Percentiles rank a stretch among this genome's conserved stretches.
Conservation (phyloP, 176 grass and related monocot species). For the Eragrostis curvula region DNA sequence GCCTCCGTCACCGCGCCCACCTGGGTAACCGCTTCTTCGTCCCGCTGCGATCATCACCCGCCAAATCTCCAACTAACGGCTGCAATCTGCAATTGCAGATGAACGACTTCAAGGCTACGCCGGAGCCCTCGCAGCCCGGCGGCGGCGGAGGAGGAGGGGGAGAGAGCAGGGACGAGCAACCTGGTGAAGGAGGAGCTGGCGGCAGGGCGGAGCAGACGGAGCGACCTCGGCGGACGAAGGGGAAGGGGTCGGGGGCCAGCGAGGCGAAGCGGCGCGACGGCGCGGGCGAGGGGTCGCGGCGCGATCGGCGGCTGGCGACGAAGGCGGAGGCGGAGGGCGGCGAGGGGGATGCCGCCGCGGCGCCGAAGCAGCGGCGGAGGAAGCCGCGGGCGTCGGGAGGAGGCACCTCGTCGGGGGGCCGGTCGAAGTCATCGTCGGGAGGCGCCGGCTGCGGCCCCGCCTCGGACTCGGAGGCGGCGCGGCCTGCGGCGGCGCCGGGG, state of each 20-base stretch:
- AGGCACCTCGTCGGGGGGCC: slow-evolving; percentile 38
- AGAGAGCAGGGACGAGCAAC: background rate
- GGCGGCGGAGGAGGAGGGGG: background rate
- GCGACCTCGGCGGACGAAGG: slow-evolving; percentile 43
- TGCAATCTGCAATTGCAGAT: slow-evolving; percentile 52
- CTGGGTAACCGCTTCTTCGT: slow-evolving; percentile 54
- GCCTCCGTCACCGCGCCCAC: slow-evolving; percentile 52
- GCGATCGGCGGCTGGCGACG: slow-evolving; percentile 3
- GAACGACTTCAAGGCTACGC: slow-evolving; percentile 50
- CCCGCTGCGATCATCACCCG: background rate
- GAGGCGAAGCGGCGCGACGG: slow-evolving; percentile 45
- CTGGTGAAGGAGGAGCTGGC: slow-evolving; percentile 10
- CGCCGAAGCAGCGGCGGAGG: slow-evolving; percentile 56
- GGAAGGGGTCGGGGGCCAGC: slow-evolving; percentile 30
- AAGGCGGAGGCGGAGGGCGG: slow-evolving; percentile 39
- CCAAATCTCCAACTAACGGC: slow-evolving; percentile 24
- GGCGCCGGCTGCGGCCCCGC: slow-evolving; percentile 31
- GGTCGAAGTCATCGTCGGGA: slow-evolving; percentile 43
- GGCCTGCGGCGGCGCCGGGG: slow-evolving; percentile 9
- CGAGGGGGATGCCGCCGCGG: slow-evolving; percentile 40
- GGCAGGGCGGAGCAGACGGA: slow-evolving; percentile 33
- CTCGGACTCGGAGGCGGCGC: slow-evolving; percentile 14
- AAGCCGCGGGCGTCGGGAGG: slow-evolving; percentile 39
- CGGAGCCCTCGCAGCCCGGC: slow-evolving; percentile 26
- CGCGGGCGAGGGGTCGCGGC: slow-evolving; percentile 36